phyloP scores from a whole-genome alignment of 306 rosid genomes.

The Alnus rubra region DNA sequence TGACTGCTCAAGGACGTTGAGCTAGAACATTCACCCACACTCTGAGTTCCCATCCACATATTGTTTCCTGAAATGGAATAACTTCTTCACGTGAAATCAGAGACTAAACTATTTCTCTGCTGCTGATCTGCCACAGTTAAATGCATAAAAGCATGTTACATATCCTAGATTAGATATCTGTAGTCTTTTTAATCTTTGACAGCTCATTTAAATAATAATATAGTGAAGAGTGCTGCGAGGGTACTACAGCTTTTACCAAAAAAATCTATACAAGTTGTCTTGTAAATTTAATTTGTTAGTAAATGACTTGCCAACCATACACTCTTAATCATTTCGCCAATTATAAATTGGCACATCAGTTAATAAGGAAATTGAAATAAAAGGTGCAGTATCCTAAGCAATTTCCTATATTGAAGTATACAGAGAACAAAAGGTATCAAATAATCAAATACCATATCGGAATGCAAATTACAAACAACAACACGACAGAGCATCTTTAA shows the following conservation, averaged over 20 bases:
- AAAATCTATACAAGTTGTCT: no score
- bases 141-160: background rate
- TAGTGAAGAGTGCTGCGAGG: background rate
- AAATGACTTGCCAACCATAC: no score
- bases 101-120: conserved; percentile 9
- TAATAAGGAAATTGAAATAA: no score
- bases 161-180: background rate
- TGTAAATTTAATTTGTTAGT: no score
- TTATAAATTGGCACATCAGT: no score
- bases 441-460: background rate
- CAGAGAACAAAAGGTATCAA: background rate
- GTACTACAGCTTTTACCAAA: no score
- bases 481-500: background rate
- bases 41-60: conserved; percentile 47
- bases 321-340: no score
- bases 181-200: background rate
- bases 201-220: background rate
- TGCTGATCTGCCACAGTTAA: conserved; percentile 3
- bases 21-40: conserved; percentile 58
- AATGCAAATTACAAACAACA: background rate
- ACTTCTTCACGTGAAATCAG: conserved; percentile 6
- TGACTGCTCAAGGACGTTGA: conserved; percentile 65
- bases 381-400: no score
- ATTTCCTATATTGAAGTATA: background rate
- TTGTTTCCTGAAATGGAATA: background rate